Percentiles rank a stretch among this genome's conserved stretches.
Evolutionary conservation across 805 yeast species (phyloP).

Genomic region (Yarrowia yakushimensis): DNA sequence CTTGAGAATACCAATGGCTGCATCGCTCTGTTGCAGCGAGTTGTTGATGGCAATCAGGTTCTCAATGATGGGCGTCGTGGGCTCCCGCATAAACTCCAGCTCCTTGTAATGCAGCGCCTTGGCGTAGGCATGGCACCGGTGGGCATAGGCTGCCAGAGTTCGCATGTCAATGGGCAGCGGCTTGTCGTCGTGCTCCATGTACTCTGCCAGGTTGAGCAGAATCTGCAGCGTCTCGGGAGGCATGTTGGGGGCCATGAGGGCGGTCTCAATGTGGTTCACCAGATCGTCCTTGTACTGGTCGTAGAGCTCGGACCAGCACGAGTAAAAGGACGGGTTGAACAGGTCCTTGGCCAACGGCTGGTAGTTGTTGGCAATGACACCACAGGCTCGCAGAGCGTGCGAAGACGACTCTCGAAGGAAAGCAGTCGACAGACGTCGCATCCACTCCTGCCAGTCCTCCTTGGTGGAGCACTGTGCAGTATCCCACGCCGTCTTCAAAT

Average conservation of each 20-base stretch:
- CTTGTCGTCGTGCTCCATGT: constrained; percentile 96
- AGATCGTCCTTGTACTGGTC: constrained; percentile 87
- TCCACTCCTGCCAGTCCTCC: constrained; percentile 99
- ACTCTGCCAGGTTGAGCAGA: constrained; percentile 84
- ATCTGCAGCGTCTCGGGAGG: constrained; percentile 96
- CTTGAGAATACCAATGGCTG: constrained; percentile 93
- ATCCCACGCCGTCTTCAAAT: constrained; percentile 83
- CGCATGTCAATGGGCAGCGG: constrained; percentile 89
- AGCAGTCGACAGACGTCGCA: constrained; percentile 78
- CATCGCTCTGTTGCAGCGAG: constrained; percentile 93
- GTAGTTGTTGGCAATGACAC: constrained; percentile 80
- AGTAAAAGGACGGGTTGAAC: constrained; percentile 90
- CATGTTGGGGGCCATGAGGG: constrained; percentile 82
- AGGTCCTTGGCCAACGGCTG: constrained; percentile 84
- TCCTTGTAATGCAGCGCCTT: constrained; percentile 96
- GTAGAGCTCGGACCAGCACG: constrained; percentile 91
- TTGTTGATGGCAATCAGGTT: constrained; percentile 88
- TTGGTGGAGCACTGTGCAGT: constrained; percentile 81
- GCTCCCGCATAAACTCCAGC: constrained; percentile 88
- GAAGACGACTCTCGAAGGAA: constrained; percentile 89
- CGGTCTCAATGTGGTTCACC: constrained; percentile 78
- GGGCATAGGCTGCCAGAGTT: constrained; percentile 87
- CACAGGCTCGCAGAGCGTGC: constrained; percentile 89
- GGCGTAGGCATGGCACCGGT: constrained; percentile 94
- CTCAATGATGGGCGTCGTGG: constrained; percentile 87